phyloP scores from a whole-genome alignment of 208 protist genomes.

The Crithidia expoeki region DNA sequence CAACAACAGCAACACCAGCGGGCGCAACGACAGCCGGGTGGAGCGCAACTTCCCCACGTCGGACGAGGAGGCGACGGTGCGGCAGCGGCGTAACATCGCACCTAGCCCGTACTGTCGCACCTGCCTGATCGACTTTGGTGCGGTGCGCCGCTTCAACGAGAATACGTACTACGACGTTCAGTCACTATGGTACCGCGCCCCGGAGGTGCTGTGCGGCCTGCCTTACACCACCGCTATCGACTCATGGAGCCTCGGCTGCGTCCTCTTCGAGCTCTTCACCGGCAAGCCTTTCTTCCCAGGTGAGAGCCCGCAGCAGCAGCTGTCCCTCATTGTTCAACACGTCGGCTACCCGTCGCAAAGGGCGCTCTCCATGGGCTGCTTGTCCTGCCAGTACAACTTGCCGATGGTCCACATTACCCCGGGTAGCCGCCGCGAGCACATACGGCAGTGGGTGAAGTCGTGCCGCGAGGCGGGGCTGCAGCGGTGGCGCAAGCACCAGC shows the following conservation, averaged over 20 bases:
- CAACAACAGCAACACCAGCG: background rate
- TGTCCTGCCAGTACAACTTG: slow-evolving; percentile 45
- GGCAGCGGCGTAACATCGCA: background rate
- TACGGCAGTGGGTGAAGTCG: slow-evolving; percentile 32
- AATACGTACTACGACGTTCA: slow-evolving; percentile 96
- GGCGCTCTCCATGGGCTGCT: slow-evolving; percentile 62
- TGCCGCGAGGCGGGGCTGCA: slow-evolving; percentile 33
- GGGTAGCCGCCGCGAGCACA: slow-evolving; percentile 26
- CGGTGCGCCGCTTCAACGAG: slow-evolving; percentile 95
- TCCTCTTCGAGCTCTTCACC: slow-evolving; percentile 92
- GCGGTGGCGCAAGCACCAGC: slow-evolving; percentile 34
- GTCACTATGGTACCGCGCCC: slow-evolving; percentile 92
- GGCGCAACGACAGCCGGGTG: slow-evolving; percentile 20
- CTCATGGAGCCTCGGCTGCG: slow-evolving; percentile 92
- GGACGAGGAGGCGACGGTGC: slow-evolving; percentile 12
- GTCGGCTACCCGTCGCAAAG: slow-evolving; percentile 82
- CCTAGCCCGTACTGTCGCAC: slow-evolving; percentile 38
- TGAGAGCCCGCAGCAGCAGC: slow-evolving; percentile 86
- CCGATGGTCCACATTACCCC: slow-evolving; percentile 24
- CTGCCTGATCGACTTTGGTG: slow-evolving; percentile 98
- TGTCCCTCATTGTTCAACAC: slow-evolving; percentile 91
- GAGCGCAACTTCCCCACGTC: slow-evolving; percentile 16
- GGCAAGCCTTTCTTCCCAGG: slow-evolving; percentile 95
- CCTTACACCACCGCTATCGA: slow-evolving; percentile 93
- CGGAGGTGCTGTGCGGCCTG: slow-evolving; percentile 91